phyloP scores from a whole-genome alignment of 2,329 filamentous ascomycete species.

The Colletotrichum godetiae region DNA sequence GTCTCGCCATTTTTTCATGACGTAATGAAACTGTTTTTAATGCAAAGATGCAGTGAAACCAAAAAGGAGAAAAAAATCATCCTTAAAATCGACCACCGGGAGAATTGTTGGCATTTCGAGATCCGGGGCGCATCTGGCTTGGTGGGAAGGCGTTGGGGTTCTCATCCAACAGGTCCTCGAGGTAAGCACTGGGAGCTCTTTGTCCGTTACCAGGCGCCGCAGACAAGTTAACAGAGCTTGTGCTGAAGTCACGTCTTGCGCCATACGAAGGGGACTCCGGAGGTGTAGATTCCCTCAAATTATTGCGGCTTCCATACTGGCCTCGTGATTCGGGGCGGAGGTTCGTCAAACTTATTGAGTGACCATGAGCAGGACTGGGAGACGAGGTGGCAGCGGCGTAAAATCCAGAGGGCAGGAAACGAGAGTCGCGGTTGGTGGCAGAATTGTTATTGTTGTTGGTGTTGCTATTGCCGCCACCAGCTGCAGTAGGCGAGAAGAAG shows the following conservation, averaged over 20 bases:
- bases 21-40: not conserved
- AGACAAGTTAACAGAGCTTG: conserved; percentile 75
- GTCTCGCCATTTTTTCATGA: conserved; percentile 25
- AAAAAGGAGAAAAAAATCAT: not conserved
- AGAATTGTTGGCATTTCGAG: conserved; percentile 25
- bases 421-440: conserved; percentile 69
- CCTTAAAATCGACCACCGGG: conserved; percentile 16
- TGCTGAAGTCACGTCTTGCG: conserved; percentile 64
- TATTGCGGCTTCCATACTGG: conserved; percentile 52
- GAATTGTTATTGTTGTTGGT: conserved; percentile 60
- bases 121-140: conserved; percentile 46
- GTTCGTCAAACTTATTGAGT: conserved; percentile 71
- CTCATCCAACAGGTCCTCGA: conserved; percentile 90
- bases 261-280: conserved; percentile 72
- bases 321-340: conserved; percentile 69
- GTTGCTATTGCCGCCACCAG: conserved; percentile 66
- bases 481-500: conserved; percentile 96
- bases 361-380: conserved; percentile 55
- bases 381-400: conserved; percentile 78
- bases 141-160: conserved; percentile 67
- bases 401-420: conserved; percentile 91
- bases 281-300: conserved; percentile 63
- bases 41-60: conserved; percentile 2
- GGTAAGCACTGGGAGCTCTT: conserved; percentile 86
- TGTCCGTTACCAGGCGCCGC: conserved; percentile 68